These are phyloP conservation scores for Chlamydomonas sphaeroides DNA, from an alignment of 139 green algal genomes.

Conservation along the genomic window DNA sequence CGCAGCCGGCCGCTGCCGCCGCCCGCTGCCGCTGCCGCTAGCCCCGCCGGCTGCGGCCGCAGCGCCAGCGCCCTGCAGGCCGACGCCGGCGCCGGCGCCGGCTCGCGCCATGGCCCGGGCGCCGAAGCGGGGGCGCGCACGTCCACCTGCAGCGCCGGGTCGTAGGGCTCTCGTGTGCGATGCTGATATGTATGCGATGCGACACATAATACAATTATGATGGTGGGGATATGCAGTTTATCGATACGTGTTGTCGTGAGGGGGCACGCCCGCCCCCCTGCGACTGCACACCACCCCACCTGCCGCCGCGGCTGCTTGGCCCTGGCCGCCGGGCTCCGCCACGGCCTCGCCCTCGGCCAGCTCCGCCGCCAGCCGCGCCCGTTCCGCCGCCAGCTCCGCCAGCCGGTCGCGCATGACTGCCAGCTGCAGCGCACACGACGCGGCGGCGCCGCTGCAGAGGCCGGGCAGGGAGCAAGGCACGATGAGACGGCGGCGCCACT, in stretches of 20 bases:
- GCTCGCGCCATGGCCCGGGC: not conserved
- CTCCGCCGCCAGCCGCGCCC: conserved; percentile 59
- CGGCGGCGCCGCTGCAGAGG: not conserved
- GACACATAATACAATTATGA: no score
- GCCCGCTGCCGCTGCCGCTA: not conserved
- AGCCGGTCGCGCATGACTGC: conserved; percentile 48
- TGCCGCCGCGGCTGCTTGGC: not conserved
- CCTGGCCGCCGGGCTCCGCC: not conserved
- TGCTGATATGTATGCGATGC: no score
- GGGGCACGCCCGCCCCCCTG: no score
- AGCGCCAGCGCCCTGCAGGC: no score
- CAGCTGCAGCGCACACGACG: conserved; percentile 8
- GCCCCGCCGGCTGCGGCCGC: not conserved
- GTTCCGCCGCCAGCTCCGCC: conserved; percentile 77
- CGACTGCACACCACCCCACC: no score
- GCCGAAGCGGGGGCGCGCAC: conserved; percentile 13
- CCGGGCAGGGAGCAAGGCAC: not conserved
- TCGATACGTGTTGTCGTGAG: no score
- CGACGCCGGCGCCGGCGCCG: not conserved
- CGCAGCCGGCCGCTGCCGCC: not conserved
- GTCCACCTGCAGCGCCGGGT: no score
- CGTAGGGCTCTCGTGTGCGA: no score
- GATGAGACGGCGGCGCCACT: no score
- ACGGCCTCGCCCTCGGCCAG: not conserved
- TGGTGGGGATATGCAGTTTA: no score